A percentile compares a stretch with the other conserved stretches of the same genome.
phyloP scores from a whole-genome alignment of 257 asterid species.

The Linaria vulgaris region DNA sequence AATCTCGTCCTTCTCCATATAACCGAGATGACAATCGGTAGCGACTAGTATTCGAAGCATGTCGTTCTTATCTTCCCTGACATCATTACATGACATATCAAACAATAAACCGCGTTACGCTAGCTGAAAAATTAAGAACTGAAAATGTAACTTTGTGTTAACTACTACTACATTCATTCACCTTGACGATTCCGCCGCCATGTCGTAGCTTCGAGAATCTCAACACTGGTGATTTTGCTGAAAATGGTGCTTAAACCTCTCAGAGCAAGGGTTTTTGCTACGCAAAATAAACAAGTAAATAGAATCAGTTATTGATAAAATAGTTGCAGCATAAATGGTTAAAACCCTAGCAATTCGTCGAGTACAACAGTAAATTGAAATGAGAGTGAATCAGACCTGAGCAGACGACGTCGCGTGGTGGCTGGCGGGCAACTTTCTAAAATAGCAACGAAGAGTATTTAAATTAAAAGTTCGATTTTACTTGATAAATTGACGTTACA shows the following conservation, averaged over 20 bases:
- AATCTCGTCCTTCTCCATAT: constrained; percentile 96
- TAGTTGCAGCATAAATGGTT: not conserved
- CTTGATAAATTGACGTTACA: too few species aligned
- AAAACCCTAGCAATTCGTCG: constrained; percentile 33
- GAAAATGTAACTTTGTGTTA: constrained; percentile 9
- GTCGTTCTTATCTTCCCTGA: constrained; percentile 57
- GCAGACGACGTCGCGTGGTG: constrained; percentile 25
- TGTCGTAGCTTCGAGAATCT: constrained; percentile 18
- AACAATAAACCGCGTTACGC: not conserved
- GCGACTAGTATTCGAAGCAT: constrained; percentile 82
- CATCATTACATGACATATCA: constrained; percentile 5
- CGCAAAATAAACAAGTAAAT: constrained; percentile 3
- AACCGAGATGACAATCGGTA: constrained; percentile 97
- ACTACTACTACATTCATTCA: constrained; percentile 17
- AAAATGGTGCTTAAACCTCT: not conserved
- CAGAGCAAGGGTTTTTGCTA: not conserved
- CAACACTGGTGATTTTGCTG: constrained; percentile 25
- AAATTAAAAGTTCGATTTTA: too few species aligned
- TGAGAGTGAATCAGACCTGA: constrained; percentile 14
- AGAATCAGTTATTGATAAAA: constrained; percentile 19
- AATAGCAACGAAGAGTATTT: constrained; percentile 7
- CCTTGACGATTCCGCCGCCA: constrained; percentile 56
- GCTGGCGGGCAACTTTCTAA: constrained; percentile 44
- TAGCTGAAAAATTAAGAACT: too few species aligned
- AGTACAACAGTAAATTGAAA: not conserved